Percentiles rank a stretch among this genome's conserved stretches.
Conservation (phyloP, 345 rosid genomes). For the Firmiana major region DNA sequence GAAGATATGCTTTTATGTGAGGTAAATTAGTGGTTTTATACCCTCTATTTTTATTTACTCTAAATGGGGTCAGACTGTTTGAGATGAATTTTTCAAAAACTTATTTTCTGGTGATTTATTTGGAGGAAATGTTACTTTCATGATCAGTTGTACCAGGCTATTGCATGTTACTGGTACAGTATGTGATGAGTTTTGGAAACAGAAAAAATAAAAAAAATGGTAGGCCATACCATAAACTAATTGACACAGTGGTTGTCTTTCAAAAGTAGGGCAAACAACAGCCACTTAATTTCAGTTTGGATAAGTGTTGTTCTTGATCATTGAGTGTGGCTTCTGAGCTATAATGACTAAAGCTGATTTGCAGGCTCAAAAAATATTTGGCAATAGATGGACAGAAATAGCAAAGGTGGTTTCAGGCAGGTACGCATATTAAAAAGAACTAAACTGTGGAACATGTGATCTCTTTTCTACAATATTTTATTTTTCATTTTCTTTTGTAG, state of each 20-base stretch:
- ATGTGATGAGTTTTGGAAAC: slow-evolving; percentile 18
- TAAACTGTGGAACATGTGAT: not conserved
- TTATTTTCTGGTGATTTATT: not conserved
- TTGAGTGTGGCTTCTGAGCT: slow-evolving; percentile 19
- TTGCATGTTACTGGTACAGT: slow-evolving; percentile 6
- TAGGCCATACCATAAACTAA: slow-evolving; percentile 26
- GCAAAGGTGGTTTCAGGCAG: slow-evolving; percentile 99
- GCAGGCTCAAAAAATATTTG: slow-evolving; percentile 92
- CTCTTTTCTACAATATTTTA: not conserved
- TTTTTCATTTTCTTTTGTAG: not conserved
- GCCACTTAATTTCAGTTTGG: slow-evolving; percentile 9
- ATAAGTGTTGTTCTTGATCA: slow-evolving; percentile 5
- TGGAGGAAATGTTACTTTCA: not conserved
- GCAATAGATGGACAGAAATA: slow-evolving; percentile 98
- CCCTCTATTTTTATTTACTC: not conserved
- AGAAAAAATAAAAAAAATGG: not conserved
- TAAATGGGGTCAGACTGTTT: not conserved
- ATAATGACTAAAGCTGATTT: slow-evolving; percentile 19
- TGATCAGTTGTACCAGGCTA: slow-evolving; percentile 11
- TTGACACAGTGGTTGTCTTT: slow-evolving; percentile 18
- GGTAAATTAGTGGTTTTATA: slow-evolving; percentile 34
- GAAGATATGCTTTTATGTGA: slow-evolving; percentile 90
- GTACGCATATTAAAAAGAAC: slow-evolving; percentile 30
- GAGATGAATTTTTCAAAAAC: not conserved
- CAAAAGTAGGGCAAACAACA: slow-evolving; percentile 18